Evolutionary conservation across 1,284 basidiomycete species (phyloP), one percentile per base, ranked within the genome.

Genomic region (Apiotrichum veenhuisii): DNA sequence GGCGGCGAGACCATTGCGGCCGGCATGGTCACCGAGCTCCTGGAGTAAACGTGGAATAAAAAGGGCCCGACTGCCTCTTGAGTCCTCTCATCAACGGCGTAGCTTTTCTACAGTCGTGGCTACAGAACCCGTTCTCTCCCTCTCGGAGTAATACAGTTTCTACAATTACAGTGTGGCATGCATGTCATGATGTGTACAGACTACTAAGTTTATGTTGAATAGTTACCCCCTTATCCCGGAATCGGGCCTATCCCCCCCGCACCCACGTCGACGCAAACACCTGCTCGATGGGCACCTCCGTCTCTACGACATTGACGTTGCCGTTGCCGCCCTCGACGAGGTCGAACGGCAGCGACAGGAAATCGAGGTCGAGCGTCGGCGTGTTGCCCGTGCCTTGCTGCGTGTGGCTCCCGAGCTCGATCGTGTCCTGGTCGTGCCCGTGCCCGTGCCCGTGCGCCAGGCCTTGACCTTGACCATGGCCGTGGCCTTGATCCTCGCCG

Each of bases 1-100:
- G 85, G 85, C 20, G 95, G 96, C 0, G 93, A 98, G 79, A 98
- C 95, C 0, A 89, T 98, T 58, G 91, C 87, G 45, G 94, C 94
- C 53, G 94, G 93, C 25, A 56, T 60, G 38, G 62, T 63, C n/a
- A 53, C 30, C n/a, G 55, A 58, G 20, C 44, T 63, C 11, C 23
- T 48, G 22, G 40, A 46, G 25, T 43, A 53, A 44, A 34, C 37
- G 25, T 11, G 12, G 5, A 7, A 8, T 40, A n/a, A n/a, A n/a
- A n/a, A n/a, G n/a, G n/a, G n/a, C n/a, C n/a, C n/a, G n/a, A n/a
- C n/a, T n/a, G n/a, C n/a, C n/a, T n/a, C n/a, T n/a, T n/a, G n/a
- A n/a, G n/a, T n/a, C n/a, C n/a, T n/a, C n/a, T n/a, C n/a, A n/a
- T n/a, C n/a, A n/a, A n/a, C n/a, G n/a, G n/a, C n/a, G n/a, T n/a